Evolutionary conservation across 2,329 filamentous ascomycete species (phyloP), one percentile per base, ranked within the genome.

Genomic region (Penicillium sp.): DNA sequence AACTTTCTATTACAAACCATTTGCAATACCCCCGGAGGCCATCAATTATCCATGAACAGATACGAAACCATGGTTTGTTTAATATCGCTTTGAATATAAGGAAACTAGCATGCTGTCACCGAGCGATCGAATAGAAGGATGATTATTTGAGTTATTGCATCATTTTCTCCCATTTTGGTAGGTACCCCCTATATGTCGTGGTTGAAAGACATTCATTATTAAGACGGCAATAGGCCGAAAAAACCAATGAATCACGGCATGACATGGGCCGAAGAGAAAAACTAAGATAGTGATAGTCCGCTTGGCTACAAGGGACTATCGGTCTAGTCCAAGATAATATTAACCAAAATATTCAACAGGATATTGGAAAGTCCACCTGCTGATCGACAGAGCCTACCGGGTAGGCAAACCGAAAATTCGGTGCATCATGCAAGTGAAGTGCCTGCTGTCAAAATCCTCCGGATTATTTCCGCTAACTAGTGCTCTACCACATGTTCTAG

Each of bases 271-370:
- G 24, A 26, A 39, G 32, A 24, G 13, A 11, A 13, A 22, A 40
- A 22, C 37, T 14, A 46, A 53, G 42, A 56, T 53, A 24, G 16
- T 24, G 49, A 56, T 56, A 34, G 42, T 42, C 42, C 14, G 34
- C 35, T 53, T 45, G 14, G 42, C 37, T 16, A 14, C 4, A 35
- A 34, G 6, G 22, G 34, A 40, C 14, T 13, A n/a, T 13, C 26
- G 32, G 5, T 18, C 26, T 50, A 50, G 51, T 48, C 37, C 20
- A 10, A 18, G 14, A 16, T 20, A 48, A 20, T 14, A 20, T 26
- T 14, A 22, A 53, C 39, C 39, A 44, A 40, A 2, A 29, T 10
- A 29, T 29, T 24, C 13, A 20, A 53, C 38, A 45, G 44, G 37
- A 53, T 31, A 52, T 53, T 26, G 48, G 26, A 24, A 56, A 35